Base-by-base conservation (phyloP, 2,329 filamentous ascomycete genomes). In the Fusarium sp. region DNA sequence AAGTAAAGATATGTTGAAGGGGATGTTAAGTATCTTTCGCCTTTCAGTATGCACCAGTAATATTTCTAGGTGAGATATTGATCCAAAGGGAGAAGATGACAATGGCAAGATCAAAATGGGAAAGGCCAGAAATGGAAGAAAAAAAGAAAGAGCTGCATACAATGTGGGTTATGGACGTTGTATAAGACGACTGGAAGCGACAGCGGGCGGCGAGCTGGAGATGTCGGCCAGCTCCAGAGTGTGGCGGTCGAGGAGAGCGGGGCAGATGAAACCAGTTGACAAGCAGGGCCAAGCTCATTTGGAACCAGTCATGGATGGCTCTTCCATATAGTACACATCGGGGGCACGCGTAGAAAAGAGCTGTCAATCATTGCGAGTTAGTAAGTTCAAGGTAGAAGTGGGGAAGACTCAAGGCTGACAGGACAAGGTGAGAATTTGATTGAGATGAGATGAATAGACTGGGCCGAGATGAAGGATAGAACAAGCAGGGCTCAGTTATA, bases 211-310 rank as follows among this genome's bases (percentile, higher is more conserved):
- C 73, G 79, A 83, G 82, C 82, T 83, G 81, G 83, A 81, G 77
- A 79, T 83, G 81, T 78, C 81, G 82, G 79, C 82, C 81, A 84
- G 82, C 81, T 81, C 75, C 78, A 82, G 78, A 78, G 71, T 75
- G 77, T 76, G 78, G 76, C 74, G 76, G 77, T 76, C 77, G 78
- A 79, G 76, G 75, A 66, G 77, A 79, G 81, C 79, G 80, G 82
- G 82, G 80, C 77, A 77, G 77, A 80, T 77, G 78, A 77, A 80
- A 81, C 80, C 77, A 80, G 76, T 77, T 80, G 79, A 79, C 79
- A 77, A 79, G 75, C 76, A 78, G 77, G 79, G 77, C 77, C 79
- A 81, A 78, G 81, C 81, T 83, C 81, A 84, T 85, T 81, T 81
- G 81, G 79, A 77, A 78, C 81, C 80, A 76, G 73, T 78, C 78